Evolutionary conservation across 129 eudicot genomes (phyloP), one percentile per base, ranked within the genome.

Genomic region (Lonicera japonica): DNA sequence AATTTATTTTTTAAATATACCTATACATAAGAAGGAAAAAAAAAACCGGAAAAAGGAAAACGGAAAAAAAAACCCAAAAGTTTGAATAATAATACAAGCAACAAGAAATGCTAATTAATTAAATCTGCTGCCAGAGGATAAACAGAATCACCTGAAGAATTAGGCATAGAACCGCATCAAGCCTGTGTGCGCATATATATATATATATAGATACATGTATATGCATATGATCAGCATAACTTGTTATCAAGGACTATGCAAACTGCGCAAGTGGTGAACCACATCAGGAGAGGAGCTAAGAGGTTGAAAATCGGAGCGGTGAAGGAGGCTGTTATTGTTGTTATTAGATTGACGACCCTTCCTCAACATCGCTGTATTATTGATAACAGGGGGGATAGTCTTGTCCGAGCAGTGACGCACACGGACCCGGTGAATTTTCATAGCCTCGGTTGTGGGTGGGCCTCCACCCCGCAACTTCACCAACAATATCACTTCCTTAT

Each of bases 321-420:
- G 85, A 67, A 94, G 96, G 60, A 82, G 77, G 69, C 66, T 88
- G 21, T 80, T 19, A 21, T 79, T 86, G 67, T 43, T 68, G 58
- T 38, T 72, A 15, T 13, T 46, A 14, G 75, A 41, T 29, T 1
- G 36, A 29, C 6, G 36, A 29, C 36, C 36, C 36, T 1, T 29
- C 36, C 2, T 29, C 36, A n/a, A 29, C 36, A 29, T 29, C 36
- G 6, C 6, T 29, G 6, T 50, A 54, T 71, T 79, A 21, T 47
- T 73, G 40, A 10, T 43, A 11, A 74, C 78, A 75, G 63, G 70
- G 53, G 80, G 79, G 68, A 41, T 73, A 10, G 34, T 60, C 55
- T 87, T 78, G 19, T 82, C 73, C n/a, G 86, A 68, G 24, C 77
- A 64, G 74, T 88, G 86, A 36, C 95, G 91, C 59, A 88, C 96